Conservation (phyloP, 805 yeast species). For the Lachancea lanzarotensis region DNA sequence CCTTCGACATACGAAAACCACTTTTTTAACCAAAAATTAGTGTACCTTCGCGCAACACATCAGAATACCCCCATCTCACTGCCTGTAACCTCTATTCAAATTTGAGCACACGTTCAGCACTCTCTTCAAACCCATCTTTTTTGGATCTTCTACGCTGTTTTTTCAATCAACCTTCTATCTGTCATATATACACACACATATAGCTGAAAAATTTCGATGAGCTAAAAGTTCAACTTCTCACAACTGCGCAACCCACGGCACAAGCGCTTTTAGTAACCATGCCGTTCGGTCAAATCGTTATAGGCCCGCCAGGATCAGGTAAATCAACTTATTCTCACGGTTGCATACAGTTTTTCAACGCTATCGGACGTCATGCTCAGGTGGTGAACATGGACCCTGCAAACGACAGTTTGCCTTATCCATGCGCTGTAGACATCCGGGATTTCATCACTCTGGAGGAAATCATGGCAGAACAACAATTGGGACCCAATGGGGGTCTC, state of each 20-base stretch:
- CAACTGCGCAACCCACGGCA: background rate
- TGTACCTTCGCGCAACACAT: too few relatives aligned
- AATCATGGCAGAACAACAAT: constrained; percentile 59
- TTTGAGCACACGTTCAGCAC: too few relatives aligned
- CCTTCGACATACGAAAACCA: too few relatives aligned
- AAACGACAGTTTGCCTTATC: constrained; percentile 63
- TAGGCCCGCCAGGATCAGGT: constrained; percentile 98
- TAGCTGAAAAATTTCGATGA: constrained; percentile 5
- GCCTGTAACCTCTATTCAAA: too few relatives aligned
- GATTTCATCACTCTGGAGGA: constrained; percentile 72
- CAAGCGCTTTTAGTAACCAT: background rate
- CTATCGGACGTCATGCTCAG: constrained; percentile 86
- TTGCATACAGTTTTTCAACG: constrained; percentile 83
- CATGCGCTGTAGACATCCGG: constrained; percentile 70
- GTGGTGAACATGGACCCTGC: constrained; percentile 91
- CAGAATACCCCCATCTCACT: too few relatives aligned
- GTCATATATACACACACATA: background rate
- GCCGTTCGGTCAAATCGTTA: constrained; percentile 45
- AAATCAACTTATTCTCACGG: constrained; percentile 94
- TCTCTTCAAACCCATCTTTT: too few relatives aligned
- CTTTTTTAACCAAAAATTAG: too few relatives aligned
- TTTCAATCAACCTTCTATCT: background rate
- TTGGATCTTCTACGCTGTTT: too few relatives aligned
- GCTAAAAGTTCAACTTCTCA: background rate
- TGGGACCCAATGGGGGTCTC: constrained; percentile 88